Conservation (phyloP, 2,329 filamentous ascomycete species). For the Alternaria triticimaculans region DNA sequence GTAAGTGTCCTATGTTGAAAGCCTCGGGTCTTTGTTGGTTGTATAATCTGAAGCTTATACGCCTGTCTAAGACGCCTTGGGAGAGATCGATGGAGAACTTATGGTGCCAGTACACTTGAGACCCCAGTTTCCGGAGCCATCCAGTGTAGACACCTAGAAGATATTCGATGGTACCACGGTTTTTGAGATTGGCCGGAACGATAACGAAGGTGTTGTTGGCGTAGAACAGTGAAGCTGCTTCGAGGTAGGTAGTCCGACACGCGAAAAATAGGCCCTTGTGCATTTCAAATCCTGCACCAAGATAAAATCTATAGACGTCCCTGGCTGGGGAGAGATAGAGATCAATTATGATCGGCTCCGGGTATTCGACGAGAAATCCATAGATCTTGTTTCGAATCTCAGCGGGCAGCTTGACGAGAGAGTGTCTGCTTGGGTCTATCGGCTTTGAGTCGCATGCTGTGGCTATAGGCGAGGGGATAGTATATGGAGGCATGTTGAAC, state of each 20-base stretch:
- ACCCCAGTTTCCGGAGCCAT: background rate
- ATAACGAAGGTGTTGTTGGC: background rate
- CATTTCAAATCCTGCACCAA: background rate
- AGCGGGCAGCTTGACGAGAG: background rate
- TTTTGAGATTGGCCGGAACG: background rate
- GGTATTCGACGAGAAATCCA: background rate
- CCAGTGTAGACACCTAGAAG: background rate
- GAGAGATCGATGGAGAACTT: background rate
- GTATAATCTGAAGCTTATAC: background rate
- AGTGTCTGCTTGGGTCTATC: background rate
- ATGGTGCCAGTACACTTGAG: background rate
- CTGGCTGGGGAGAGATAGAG: background rate
- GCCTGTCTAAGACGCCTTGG: background rate
- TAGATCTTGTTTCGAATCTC: background rate
- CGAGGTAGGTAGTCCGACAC: background rate
- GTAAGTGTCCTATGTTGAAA: background rate
- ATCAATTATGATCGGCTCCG: background rate
- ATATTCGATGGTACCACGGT: background rate
- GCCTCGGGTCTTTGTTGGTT: background rate
- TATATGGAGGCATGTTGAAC: background rate
- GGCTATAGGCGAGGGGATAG: background rate
- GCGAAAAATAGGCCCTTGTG: background rate
- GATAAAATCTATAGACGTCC: background rate
- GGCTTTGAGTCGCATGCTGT: background rate
- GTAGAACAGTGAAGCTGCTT: background rate